Evolutionary conservation across 148 eudicot genomes (phyloP).

Genomic region (Arbutus unedo): DNA sequence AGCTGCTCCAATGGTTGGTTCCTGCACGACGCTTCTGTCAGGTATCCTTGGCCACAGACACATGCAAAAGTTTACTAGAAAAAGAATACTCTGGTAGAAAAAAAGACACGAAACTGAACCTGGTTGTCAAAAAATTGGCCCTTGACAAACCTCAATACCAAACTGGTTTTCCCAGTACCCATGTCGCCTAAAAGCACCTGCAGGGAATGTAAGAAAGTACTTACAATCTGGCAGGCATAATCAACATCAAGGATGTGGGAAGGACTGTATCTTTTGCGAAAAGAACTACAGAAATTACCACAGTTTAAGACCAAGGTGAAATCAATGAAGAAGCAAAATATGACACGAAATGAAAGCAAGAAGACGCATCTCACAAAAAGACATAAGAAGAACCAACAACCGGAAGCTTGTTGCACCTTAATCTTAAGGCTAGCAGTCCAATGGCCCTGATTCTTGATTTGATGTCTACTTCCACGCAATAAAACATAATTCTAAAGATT

Average conservation of each 20-base stretch:
- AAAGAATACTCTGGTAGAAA: not conserved
- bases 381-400: not conserved
- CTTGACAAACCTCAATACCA: slow-evolving; percentile 40
- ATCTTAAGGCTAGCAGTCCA: no score
- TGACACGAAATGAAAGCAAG: not conserved
- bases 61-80: not conserved
- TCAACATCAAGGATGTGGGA: not conserved
- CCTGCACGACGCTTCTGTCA: slow-evolving; percentile 29
- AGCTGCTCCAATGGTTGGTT: slow-evolving; percentile 51
- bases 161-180: slow-evolving; percentile 49
- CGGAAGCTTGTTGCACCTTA: not conserved
- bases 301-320: not conserved
- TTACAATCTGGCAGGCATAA: not conserved
- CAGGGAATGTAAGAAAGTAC: slow-evolving; percentile 1
- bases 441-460: not conserved
- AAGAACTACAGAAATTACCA: not conserved
- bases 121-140: slow-evolving; percentile 40
- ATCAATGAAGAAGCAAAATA: not conserved
- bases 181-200: slow-evolving; percentile 51
- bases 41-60: not conserved
- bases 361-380: not conserved
- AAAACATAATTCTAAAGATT: not conserved
- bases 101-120: slow-evolving; percentile 23
- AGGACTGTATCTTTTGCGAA: not conserved
- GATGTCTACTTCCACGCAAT: not conserved